Base-by-base conservation (phyloP, 768 basidiomycete species). In the Podaxis rugospora region DNA sequence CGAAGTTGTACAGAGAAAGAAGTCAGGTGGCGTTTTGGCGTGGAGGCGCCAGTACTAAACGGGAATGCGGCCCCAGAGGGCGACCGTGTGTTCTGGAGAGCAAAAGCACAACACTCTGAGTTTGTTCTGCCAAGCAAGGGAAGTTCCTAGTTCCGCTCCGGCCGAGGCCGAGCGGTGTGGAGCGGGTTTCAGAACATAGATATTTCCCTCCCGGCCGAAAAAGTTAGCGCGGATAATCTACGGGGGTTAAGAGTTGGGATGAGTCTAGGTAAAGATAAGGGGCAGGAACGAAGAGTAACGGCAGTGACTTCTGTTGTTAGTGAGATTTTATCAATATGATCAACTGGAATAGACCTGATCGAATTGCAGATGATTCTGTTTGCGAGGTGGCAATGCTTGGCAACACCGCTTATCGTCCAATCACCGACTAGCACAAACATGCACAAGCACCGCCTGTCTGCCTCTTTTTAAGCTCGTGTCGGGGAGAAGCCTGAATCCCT, bases 331-430 rank as follows among this genome's bases (percentile, higher is more conserved):
- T 57, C 56, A 50, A 49, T 35, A 23, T 28, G 28, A 49, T 55
- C 36, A 25, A 47, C n/a, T 35, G 44, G 35, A 10, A n/a, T 49
- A 28, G 44, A 46, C 40, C 14, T 44, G 13, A 28, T n/a, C 25
- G 56, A 47, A 57, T 32, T 18, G 55, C 51, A 28, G 42, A 32
- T 56, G 57, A 27, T 42, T 59, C 49, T 39, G 35, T 51, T 52
- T 35, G 21, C 53, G 51, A 25, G 47, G 32, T 39, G 54, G 32
- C 46, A 59, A 58, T 54, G 37, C 35, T 27, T 27, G 27, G 27
- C 27, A 40, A 42, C 54, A 49, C 53, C 59, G 63, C 72, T 78
- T 79, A 80, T 79, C 78, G 75, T 72, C 79, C 78, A 79, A 79
- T 79, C 72, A 75, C 63, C 72, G 53, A 50, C 64, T 66, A 55